Evolutionary conservation across 2,329 filamentous ascomycete genomes (phyloP).

Genomic region (Teratosphaeria epicoccoides): DNA sequence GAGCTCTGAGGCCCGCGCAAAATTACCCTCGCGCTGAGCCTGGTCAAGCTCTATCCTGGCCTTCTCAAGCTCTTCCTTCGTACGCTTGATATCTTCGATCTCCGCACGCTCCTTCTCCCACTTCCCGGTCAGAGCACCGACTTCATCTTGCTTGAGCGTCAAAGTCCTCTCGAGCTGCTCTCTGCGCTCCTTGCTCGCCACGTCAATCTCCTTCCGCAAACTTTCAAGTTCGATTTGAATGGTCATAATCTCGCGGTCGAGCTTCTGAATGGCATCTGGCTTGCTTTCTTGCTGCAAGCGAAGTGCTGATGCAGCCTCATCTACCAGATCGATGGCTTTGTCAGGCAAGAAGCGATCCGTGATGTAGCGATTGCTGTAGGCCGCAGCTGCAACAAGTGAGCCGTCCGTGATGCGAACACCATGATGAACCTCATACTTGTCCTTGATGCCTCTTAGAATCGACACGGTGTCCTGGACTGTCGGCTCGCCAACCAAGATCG

Average conservation of each 20-base stretch:
- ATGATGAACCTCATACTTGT: conserved; percentile 94
- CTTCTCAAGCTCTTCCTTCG: conserved; percentile 79
- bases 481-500: conserved; percentile 86
- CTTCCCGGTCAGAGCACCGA: conserved; percentile 59
- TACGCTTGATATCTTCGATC: conserved; percentile 75
- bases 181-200: conserved; percentile 75
- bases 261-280: conserved; percentile 81
- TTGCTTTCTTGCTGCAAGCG: conserved; percentile 94
- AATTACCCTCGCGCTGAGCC: conserved; percentile 79
- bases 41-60: conserved; percentile 77
- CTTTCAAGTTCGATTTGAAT: conserved; percentile 96
- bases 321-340: conserved; percentile 93
- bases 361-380: conserved; percentile 90
- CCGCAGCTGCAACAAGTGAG: conserved; percentile 81
- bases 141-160: conserved; percentile 66
- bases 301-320: conserved; percentile 84
- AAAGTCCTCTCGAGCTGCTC: conserved; percentile 74
- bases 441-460: conserved; percentile 91
- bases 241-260: conserved; percentile 93
- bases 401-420: conserved; percentile 90
- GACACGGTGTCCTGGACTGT: conserved; percentile 87
- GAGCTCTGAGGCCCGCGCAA: conserved; percentile 80
- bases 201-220: conserved; percentile 82
- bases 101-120: conserved; percentile 87
- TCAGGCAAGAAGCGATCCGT: conserved; percentile 93